Conservation (phyloP, 2,329 filamentous ascomycete species). For the Stagonosporopsis rhizophila region DNA sequence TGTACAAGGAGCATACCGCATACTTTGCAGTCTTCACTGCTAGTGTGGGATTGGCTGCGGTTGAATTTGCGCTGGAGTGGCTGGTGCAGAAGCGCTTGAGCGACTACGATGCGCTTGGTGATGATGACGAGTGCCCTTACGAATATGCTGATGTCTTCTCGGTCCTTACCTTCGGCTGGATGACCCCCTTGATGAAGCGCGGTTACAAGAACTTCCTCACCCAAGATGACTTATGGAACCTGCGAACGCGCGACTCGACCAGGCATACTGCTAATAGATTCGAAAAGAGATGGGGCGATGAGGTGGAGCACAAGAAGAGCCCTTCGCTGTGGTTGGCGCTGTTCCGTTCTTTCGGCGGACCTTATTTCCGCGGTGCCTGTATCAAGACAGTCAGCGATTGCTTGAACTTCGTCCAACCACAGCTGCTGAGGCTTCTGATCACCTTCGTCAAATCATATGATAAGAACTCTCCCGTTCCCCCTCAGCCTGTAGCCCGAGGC, state of each 20-base stretch:
- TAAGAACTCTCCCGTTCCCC: conserved; percentile 59
- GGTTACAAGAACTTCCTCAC: conserved; percentile 92
- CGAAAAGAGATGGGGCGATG: conserved; percentile 75
- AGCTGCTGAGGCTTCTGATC: conserved; percentile 85
- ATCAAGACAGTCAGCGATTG: conserved; percentile 92
- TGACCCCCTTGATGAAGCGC: conserved; percentile 96
- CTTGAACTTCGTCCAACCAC: conserved; percentile 87
- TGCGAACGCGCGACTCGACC: conserved; percentile 81
- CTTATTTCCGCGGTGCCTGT: conserved; percentile 79
- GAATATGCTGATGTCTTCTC: conserved; percentile 97
- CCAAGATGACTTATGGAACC: conserved; percentile 94
- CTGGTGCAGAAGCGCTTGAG: conserved; percentile 80
- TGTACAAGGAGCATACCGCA: conserved; percentile 69
- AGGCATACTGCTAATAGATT: conserved; percentile 74
- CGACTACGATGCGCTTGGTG: conserved; percentile 71
- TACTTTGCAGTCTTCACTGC: conserved; percentile 81
- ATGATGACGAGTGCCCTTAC: conserved; percentile 75
- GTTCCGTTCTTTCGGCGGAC: conserved; percentile 82
- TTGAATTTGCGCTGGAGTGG: conserved; percentile 83
- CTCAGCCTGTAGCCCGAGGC: conserved; percentile 78
- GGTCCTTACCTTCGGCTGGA: conserved; percentile 93
- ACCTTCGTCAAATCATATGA: conserved; percentile 81
- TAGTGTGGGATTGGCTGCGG: conserved; percentile 71
- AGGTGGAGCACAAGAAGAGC: conserved; percentile 73
- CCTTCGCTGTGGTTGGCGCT: conserved; percentile 89